Evolutionary conservation across 2,329 filamentous ascomycete genomes (phyloP).

Genomic region (Venturia aucupariae): DNA sequence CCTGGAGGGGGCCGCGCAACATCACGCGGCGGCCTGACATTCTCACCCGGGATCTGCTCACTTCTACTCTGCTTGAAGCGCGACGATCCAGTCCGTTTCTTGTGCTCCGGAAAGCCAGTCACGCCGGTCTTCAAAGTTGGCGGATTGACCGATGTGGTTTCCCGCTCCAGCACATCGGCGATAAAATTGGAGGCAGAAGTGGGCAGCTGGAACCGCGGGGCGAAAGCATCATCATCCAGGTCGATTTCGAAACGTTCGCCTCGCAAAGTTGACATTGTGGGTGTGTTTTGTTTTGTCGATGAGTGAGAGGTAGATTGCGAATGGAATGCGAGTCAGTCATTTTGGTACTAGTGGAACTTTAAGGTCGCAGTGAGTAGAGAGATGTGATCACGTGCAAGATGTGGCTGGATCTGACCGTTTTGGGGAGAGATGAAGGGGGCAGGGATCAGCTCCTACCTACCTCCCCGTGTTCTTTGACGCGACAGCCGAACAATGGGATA

Average conservation of each 20-base stretch:
- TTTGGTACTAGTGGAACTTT: too few relatives aligned
- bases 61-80: conserved; percentile 66
- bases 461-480: background rate
- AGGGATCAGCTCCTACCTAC: too few relatives aligned
- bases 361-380: too few relatives aligned
- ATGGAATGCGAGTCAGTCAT: background rate
- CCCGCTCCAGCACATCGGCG: conserved; percentile 72
- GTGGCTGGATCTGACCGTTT: background rate
- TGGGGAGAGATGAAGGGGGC: background rate
- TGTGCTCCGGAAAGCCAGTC: conserved; percentile 82
- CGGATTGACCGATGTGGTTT: conserved; percentile 47
- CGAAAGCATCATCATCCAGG: conserved; percentile 12
- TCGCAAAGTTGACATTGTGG: conserved; percentile 16
- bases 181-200: conserved; percentile 39
- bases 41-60: conserved; percentile 19
- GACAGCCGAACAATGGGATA: background rate
- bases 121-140: conserved; percentile 46
- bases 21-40: conserved; percentile 12
- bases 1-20: conserved; percentile 7
- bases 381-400: background rate
- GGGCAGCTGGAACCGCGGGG: background rate
- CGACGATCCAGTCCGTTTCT: conserved; percentile 63
- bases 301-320: conserved; percentile 7
- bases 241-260: conserved; percentile 16
- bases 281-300: conserved; percentile 1